Percentiles rank a stretch among this genome's conserved stretches.
Evolutionary conservation across 2,329 filamentous ascomycete genomes (phyloP).

Genomic region (Fusarium subtropicale): DNA sequence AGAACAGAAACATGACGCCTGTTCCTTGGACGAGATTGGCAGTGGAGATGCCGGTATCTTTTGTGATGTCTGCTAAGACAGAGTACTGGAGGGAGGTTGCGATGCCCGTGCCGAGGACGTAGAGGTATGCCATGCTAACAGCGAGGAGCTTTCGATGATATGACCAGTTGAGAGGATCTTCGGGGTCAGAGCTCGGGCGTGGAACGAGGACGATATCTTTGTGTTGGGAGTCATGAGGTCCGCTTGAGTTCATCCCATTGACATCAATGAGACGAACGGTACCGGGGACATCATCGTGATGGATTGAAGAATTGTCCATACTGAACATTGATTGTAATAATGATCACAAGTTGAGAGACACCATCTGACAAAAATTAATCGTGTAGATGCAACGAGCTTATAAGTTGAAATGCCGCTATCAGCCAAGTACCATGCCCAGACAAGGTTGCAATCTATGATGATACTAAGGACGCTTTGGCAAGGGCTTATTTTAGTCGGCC

Average conservation of each 20-base stretch:
- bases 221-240: slow-evolving; percentile 6
- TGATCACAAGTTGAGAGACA: not conserved
- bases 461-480: not conserved
- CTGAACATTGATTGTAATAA: not conserved
- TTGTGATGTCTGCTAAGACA: slow-evolving; percentile 1
- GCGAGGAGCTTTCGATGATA: not conserved
- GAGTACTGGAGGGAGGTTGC: slow-evolving; percentile 5
- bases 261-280: slow-evolving; percentile 9
- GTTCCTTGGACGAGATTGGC: slow-evolving; percentile 8
- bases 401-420: not conserved
- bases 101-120: slow-evolving; percentile 3
- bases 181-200: not conserved
- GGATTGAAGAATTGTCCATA: not conserved
- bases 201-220: slow-evolving; percentile 10
- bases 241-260: not conserved
- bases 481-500: not conserved
- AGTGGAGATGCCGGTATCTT: slow-evolving; percentile 3
- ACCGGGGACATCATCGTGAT: slow-evolving; percentile 2
- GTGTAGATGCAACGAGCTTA: not conserved
- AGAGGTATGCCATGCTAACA: slow-evolving; percentile 6
- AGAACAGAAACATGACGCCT: slow-evolving; percentile 6
- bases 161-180: slow-evolving; percentile 12
- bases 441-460: not conserved
- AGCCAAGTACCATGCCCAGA: not conserved
- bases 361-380: not conserved